Evolutionary conservation across 2,329 filamentous ascomycete species (phyloP).

Genomic region (Fusarium circinatum): DNA sequence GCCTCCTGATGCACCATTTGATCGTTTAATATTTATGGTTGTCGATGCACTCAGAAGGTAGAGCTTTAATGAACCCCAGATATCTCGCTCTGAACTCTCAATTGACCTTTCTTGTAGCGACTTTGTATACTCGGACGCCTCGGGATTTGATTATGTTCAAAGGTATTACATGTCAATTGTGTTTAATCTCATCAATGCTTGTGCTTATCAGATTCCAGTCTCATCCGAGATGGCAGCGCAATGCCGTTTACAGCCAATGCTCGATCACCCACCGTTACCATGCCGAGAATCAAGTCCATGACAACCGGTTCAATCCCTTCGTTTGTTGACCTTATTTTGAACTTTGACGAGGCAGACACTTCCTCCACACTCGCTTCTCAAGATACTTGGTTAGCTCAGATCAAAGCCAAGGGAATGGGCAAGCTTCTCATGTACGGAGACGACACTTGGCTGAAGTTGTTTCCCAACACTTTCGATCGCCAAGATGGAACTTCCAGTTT

Average conservation of each 20-base stretch:
- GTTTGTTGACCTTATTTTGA: slow-evolving; percentile 95
- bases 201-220: slow-evolving; percentile 58
- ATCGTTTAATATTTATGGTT: slow-evolving; percentile 96
- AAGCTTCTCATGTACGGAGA: slow-evolving; percentile 96
- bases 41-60: slow-evolving; percentile 93
- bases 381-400: slow-evolving; percentile 96
- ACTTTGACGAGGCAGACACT: slow-evolving; percentile 94
- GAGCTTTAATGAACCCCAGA: not conserved
- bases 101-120: slow-evolving; percentile 67
- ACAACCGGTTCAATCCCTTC: slow-evolving; percentile 98
- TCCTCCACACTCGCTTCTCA: slow-evolving; percentile 87
- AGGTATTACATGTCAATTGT: slow-evolving; percentile 62
- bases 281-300: slow-evolving; percentile 97
- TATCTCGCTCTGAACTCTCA: slow-evolving; percentile 30
- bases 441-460: slow-evolving; percentile 98
- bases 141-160: slow-evolving; percentile 89
- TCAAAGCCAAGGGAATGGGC: slow-evolving; percentile 76
- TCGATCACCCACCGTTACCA: slow-evolving; percentile 96
- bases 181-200: not conserved
- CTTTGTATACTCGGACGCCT: slow-evolving; percentile 85
- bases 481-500: slow-evolving; percentile 96
- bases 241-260: slow-evolving; percentile 96
- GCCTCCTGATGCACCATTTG: slow-evolving; percentile 76
- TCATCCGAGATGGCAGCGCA: slow-evolving; percentile 85
- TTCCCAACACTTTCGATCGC: slow-evolving; percentile 87